Percentiles rank a stretch among this genome's conserved stretches.
Evolutionary conservation across 2,329 filamentous ascomycete species (phyloP).

Genomic region (Fusarium floridanum): DNA sequence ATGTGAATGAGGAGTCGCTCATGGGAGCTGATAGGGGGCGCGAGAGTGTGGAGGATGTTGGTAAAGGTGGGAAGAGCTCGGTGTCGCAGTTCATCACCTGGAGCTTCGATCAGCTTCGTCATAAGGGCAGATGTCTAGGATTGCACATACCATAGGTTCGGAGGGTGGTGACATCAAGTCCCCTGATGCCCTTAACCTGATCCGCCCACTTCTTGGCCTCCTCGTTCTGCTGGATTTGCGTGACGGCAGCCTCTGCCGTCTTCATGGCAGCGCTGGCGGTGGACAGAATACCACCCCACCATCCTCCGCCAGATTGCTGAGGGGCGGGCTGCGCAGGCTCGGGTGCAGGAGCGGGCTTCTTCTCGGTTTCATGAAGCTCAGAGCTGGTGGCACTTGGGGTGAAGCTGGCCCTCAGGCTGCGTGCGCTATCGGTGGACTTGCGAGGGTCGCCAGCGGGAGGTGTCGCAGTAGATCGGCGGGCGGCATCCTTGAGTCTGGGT

Average conservation of each 20-base stretch:
- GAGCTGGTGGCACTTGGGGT: constrained; percentile 76
- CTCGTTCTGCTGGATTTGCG: constrained; percentile 95
- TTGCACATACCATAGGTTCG: constrained; percentile 57
- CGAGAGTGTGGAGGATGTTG: constrained; percentile 93
- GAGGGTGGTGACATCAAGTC: constrained; percentile 80
- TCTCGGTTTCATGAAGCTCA: constrained; percentile 70
- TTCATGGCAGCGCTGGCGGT: constrained; percentile 89
- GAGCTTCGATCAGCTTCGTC: constrained; percentile 13
- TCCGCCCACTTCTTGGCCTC: constrained; percentile 97
- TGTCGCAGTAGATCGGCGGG: constrained; percentile 61
- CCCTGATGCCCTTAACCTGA: constrained; percentile 78
- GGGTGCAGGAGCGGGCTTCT: constrained; percentile 59
- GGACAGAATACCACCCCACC: constrained; percentile 90
- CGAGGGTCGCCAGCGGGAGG: constrained; percentile 71
- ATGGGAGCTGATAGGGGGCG: constrained; percentile 95
- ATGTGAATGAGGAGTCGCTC: constrained; percentile 98
- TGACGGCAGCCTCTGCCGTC: constrained; percentile 91
- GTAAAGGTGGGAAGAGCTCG: constrained; percentile 95
- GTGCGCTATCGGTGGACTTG: constrained; percentile 83
- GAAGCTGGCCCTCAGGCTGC: constrained; percentile 78
- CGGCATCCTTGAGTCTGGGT: constrained; percentile 74
- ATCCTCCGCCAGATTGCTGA: constrained; percentile 72
- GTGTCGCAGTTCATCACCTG: constrained; percentile 88
- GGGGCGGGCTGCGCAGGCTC: constrained; percentile 56
- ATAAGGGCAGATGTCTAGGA: neutral